phyloP scores from a whole-genome alignment of 192 early-diverging fungal genomes.

The Coemansia sp. region DNA sequence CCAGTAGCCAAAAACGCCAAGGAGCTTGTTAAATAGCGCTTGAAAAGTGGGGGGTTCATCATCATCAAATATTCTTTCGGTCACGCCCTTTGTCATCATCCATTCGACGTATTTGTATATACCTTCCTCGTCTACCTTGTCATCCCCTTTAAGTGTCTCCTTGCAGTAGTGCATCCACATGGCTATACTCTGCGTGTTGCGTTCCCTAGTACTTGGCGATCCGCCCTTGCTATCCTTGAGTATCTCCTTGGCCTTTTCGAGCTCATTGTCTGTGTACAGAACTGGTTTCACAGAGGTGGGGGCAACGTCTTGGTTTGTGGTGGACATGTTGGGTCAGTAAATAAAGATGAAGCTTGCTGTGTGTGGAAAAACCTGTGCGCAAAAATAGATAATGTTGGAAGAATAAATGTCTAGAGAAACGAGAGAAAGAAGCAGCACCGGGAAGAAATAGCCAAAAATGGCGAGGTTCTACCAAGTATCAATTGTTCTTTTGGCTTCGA shows the following conservation, averaged over 20 bases:
- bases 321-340: background rate
- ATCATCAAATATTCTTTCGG: constrained; percentile 24
- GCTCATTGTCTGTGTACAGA: constrained; percentile 5
- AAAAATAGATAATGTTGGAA: background rate
- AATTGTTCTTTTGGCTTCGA: no score
- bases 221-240: constrained; percentile 33
- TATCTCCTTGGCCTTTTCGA: constrained; percentile 36
- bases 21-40: no score
- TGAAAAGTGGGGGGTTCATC: no score
- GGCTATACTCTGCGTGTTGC: constrained; percentile 48
- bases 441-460: background rate
- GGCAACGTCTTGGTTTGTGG: background rate
- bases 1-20: no score
- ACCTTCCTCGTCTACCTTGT: constrained; percentile 25
- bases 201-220: constrained; percentile 37
- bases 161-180: constrained; percentile 52
- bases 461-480: no score
- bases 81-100: constrained; percentile 41
- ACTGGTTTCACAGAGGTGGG: background rate
- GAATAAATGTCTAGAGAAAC: background rate
- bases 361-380: background rate
- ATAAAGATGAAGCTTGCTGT: background rate
- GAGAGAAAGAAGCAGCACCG: background rate
- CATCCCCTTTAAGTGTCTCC: background rate
- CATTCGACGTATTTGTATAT: constrained; percentile 46